Evolutionary conservation across 2,329 filamentous ascomycete species (phyloP).

Genomic region (Penicillium palitans): DNA sequence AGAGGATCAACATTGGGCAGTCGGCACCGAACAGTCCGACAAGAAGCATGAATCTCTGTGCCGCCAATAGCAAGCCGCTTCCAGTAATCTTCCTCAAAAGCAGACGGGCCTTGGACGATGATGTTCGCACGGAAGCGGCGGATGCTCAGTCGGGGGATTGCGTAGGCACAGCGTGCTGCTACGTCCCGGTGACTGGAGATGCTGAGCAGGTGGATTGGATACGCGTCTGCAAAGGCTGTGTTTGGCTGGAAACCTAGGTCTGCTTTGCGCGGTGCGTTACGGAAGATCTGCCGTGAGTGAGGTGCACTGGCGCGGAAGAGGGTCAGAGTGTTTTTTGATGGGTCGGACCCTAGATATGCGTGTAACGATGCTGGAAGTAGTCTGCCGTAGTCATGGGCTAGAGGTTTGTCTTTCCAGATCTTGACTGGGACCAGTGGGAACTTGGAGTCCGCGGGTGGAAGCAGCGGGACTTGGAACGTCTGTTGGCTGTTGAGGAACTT

Average conservation of each 20-base stretch:
- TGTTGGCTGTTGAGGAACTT: constrained; percentile 38
- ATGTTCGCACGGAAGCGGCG: constrained; percentile 60
- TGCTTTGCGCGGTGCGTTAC: constrained; percentile 54
- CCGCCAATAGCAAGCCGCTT: constrained; percentile 50
- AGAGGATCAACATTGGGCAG: constrained; percentile 60
- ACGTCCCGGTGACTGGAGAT: constrained; percentile 56
- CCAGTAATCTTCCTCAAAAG: constrained; percentile 61
- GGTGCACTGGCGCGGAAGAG: constrained; percentile 55
- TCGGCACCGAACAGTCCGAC: constrained; percentile 59
- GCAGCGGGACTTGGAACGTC: constrained; percentile 55
- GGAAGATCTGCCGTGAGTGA: constrained; percentile 51
- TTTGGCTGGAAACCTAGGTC: constrained; percentile 54
- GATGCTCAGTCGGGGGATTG: constrained; percentile 49
- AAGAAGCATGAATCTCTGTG: constrained; percentile 49
- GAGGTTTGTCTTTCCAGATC: constrained; percentile 58
- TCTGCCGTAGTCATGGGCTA: constrained; percentile 40
- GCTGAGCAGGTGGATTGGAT: constrained; percentile 58
- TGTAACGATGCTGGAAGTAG: constrained; percentile 52
- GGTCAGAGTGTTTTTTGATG: constrained; percentile 40
- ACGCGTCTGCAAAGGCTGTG: constrained; percentile 60
- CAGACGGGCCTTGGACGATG: constrained; percentile 53
- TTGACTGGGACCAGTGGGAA: constrained; percentile 51
- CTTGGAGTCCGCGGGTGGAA: constrained; percentile 47
- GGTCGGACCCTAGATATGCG: constrained; percentile 43
- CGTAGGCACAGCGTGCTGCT: constrained; percentile 42